Conservation (phyloP, 2,329 filamentous ascomycete genomes). For the Berkeleyomyces rouxiae region DNA sequence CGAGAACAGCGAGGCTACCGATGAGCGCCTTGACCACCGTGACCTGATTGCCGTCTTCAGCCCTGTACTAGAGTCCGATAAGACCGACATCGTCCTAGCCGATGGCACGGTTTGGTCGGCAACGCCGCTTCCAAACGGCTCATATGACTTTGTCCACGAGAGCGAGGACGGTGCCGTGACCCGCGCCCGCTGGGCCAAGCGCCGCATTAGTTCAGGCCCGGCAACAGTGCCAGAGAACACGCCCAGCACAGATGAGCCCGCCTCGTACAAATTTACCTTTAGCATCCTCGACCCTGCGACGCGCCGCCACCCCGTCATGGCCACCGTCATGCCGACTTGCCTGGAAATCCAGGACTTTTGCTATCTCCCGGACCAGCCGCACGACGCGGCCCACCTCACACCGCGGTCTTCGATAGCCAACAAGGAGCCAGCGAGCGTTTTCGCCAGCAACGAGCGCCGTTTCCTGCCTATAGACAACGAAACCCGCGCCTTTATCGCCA, state of each 20-base stretch:
- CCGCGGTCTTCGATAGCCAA: constrained; percentile 5
- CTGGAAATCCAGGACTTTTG: constrained; percentile 48
- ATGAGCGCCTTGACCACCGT: constrained; percentile 29
- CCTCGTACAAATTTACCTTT: constrained; percentile 48
- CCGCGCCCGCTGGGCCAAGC: constrained; percentile 11
- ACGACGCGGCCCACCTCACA: not conserved
- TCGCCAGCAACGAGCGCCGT: constrained; percentile 8
- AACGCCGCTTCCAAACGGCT: constrained; percentile 34
- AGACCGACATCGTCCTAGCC: constrained; percentile 48
- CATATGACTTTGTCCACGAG: constrained; percentile 47
- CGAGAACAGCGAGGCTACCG: constrained; percentile 31
- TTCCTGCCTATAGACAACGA: constrained; percentile 16
- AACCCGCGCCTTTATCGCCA: constrained; percentile 16
- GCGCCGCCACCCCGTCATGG: constrained; percentile 58
- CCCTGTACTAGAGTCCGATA: constrained; percentile 30
- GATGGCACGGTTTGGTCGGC: constrained; percentile 45
- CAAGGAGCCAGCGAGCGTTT: not conserved
- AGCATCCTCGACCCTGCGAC: constrained; percentile 56
- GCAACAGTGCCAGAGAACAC: constrained; percentile 17
- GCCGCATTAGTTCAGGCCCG: constrained; percentile 17
- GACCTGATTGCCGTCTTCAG: constrained; percentile 54
- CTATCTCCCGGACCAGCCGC: constrained; percentile 4
- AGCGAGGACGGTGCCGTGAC: constrained; percentile 1
- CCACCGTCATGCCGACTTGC: constrained; percentile 43
- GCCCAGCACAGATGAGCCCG: constrained; percentile 14